Base-by-base conservation (phyloP, 208 protist species). In the Leishmania lainsoni region DNA sequence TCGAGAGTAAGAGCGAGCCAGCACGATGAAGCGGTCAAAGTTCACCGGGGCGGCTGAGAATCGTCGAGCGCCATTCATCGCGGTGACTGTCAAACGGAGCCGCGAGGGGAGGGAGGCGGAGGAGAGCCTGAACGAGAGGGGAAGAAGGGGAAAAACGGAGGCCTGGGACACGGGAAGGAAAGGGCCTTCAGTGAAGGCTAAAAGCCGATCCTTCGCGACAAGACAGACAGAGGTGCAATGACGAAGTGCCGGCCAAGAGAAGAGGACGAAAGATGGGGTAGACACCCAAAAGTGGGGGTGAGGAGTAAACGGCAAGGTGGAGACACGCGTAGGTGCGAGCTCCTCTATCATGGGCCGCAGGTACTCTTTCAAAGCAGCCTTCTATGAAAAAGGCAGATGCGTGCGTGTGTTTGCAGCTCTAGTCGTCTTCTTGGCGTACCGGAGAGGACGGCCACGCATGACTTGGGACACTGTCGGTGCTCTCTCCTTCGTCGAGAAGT, bases 21-120 rank as follows among this genome's bases (percentile, higher is more conserved):
- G 83, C 65, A 81, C 72, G 29, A 96, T 75, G 75, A 97, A 93
- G 42, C 92, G 91, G 49, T 88, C 83, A 70, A 97, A 93, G 82
- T 95, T 90, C 35, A 87, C 81, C 9, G 92, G 92, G 16, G 89
- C 69, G 17, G 84, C 61, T 2, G 86, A 88, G 76, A 90, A 90
- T 12, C 68, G 81, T 51, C 72, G 76, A 10, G 52, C 49, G 49
- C 75, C 74, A 63, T 63, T 65, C 74, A 77, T 77, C 56, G 20
- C 29, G 72, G n/a, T 32, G 51, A 17, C 72, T 9, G 51, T n/a
- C 48, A 76, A 42, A 56, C 48, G 52, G 51, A 29, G 72, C 20
- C 69, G 32, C 9, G 39, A 22, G n/a, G 48, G 61, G 12, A 26
- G 72, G n/a, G 72, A n/a, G 72, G 51, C 8, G 32, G 5, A 29